These are phyloP conservation scores for Fusarium longipes DNA, from an alignment of 2,329 filamentous ascomycete genomes.

Conservation along the genomic window DNA sequence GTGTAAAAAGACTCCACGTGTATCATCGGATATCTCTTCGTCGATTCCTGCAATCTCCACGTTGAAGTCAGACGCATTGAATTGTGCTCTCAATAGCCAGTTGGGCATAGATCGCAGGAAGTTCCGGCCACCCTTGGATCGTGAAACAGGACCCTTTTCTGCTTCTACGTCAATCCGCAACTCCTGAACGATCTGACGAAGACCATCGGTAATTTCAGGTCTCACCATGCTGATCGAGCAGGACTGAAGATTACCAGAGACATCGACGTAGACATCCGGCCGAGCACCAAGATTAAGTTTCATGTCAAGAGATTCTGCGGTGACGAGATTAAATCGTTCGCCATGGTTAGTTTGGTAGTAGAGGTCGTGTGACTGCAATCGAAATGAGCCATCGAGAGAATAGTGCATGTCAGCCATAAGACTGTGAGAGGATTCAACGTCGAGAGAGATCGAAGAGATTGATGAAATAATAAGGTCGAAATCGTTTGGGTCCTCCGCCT, in stretches of 20 bases:
- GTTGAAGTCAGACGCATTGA: constrained; percentile 90
- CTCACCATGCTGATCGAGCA: constrained; percentile 91
- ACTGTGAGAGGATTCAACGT: constrained; percentile 96
- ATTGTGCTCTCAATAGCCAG: constrained; percentile 85
- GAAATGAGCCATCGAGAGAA: constrained; percentile 81
- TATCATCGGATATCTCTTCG: constrained; percentile 81
- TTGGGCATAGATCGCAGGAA: constrained; percentile 81
- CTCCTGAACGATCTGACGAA: constrained; percentile 91
- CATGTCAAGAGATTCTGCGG: constrained; percentile 88
- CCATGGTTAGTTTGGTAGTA: constrained; percentile 94
- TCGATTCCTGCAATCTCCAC: constrained; percentile 92
- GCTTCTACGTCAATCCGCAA: constrained; percentile 77
- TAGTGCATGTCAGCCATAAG: constrained; percentile 87
- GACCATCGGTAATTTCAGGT: constrained; percentile 90
- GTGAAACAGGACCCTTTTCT: constrained; percentile 62
- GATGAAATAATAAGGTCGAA: constrained; percentile 96
- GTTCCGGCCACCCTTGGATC: constrained; percentile 67
- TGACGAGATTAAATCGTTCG: constrained; percentile 84
- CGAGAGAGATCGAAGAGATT: constrained; percentile 91
- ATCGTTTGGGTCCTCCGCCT: constrained; percentile 74
- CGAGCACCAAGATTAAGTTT: constrained; percentile 87
- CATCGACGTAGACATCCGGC: constrained; percentile 85
- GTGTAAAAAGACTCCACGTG: constrained; percentile 85
- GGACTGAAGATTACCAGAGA: constrained; percentile 83
- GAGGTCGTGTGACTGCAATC: constrained; percentile 85